A percentile compares a stretch with the other conserved stretches of the same genome.
These are phyloP conservation scores for Eucalyptus decipiens DNA, from an alignment of 345 rosid species.

Conservation along the genomic window DNA sequence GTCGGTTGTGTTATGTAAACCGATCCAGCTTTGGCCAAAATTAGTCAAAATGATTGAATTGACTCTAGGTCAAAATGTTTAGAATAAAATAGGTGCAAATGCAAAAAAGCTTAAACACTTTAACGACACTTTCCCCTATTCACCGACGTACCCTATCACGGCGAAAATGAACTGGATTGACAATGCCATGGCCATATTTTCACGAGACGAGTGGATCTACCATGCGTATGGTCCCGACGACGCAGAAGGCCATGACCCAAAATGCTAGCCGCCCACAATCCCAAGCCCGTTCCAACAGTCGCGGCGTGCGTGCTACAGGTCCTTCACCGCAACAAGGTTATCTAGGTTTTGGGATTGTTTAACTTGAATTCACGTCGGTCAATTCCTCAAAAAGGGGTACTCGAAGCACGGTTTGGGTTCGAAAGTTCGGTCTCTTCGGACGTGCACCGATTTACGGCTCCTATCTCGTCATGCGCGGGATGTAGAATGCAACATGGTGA, in stretches of 20 bases:
- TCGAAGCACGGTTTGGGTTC: background rate
- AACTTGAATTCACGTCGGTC: background rate
- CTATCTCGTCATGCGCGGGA: background rate
- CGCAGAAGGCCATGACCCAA: background rate
- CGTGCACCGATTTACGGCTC: background rate
- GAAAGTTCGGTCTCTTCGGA: background rate
- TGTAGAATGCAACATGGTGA: background rate
- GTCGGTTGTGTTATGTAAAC: fast-evolving
- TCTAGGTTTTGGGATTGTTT: background rate
- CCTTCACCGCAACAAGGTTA: background rate
- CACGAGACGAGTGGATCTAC: background rate
- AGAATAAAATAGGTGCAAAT: too few relatives aligned
- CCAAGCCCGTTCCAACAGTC: background rate
- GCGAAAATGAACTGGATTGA: background rate
- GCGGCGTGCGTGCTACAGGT: background rate
- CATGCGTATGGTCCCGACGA: background rate
- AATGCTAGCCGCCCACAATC: background rate
- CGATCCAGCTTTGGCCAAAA: too few relatives aligned
- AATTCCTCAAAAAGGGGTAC: background rate
- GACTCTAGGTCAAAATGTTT: fast-evolving
- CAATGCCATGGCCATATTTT: background rate
- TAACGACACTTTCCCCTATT: fast-evolving
- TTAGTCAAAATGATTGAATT: fast-evolving
- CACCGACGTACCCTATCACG: background rate
- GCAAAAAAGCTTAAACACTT: too few relatives aligned